phyloP scores from a whole-genome alignment of 2,329 filamentous ascomycete species.

The Xylaria sp. region DNA sequence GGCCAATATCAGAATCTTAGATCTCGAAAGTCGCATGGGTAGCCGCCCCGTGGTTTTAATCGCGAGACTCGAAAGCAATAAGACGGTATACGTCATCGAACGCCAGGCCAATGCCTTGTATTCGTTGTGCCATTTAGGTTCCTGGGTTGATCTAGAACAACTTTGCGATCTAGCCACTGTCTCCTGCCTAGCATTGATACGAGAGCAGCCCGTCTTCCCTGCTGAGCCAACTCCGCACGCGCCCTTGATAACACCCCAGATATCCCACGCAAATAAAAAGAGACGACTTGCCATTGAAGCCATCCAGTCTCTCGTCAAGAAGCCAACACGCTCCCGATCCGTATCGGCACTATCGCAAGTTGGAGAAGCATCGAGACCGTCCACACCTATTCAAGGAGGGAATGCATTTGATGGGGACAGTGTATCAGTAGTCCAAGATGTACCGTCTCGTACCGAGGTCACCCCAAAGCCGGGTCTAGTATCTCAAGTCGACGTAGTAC shows the following conservation, averaged over 20 bases:
- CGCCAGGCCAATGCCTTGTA: conserved; percentile 71
- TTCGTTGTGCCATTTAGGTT: conserved; percentile 73
- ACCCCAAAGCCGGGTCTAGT: conserved; percentile 13
- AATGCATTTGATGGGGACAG: not conserved
- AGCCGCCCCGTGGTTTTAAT: conserved; percentile 68
- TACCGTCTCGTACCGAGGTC: not conserved
- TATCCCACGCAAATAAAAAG: conserved; percentile 64
- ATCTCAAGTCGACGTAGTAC: conserved; percentile 29
- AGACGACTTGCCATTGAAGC: conserved; percentile 71
- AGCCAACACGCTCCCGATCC: conserved; percentile 59
- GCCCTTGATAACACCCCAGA: conserved; percentile 57
- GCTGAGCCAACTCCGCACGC: conserved; percentile 34
- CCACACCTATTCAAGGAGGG: conserved; percentile 31
- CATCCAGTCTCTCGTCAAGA: conserved; percentile 70
- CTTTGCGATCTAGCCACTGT: conserved; percentile 64
- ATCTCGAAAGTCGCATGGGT: conserved; percentile 70
- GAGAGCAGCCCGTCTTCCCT: conserved; percentile 48
- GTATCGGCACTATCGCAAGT: conserved; percentile 46
- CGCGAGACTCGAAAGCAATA: conserved; percentile 67
- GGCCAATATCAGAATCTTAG: conserved; percentile 70
- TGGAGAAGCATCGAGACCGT: conserved; percentile 25
- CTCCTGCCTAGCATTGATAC: conserved; percentile 52
- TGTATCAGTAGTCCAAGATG: conserved; percentile 2
- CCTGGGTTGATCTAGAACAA: conserved; percentile 71
- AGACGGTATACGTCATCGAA: conserved; percentile 72